phyloP scores from a whole-genome alignment of 1,284 basidiomycete species.

The Ganoderma resinaceum region DNA sequence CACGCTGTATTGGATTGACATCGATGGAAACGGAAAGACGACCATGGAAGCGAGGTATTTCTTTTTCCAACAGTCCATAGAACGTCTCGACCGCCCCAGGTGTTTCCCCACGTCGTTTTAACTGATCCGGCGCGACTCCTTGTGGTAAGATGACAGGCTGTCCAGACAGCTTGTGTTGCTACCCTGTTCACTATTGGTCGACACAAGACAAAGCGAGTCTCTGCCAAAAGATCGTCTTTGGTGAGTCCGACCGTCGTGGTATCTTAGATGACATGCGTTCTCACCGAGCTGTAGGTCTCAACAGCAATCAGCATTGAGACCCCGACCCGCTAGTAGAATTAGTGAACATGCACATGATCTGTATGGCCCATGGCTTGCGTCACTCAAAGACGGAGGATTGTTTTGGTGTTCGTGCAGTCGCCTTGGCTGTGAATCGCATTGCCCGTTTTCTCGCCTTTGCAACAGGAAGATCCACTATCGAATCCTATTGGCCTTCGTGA shows the following conservation, averaged over 20 bases:
- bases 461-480: neutral
- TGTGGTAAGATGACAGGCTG: neutral
- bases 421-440: neutral
- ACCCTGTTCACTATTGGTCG: neutral
- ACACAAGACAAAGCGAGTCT: neutral
- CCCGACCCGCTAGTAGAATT: neutral
- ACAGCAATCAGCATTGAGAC: neutral
- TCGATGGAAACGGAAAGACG: neutral
- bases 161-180: neutral
- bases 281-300: constrained; percentile 1
- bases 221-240: neutral
- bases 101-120: neutral
- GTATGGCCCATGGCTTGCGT: neutral
- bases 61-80: neutral
- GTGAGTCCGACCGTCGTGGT: constrained; percentile 12
- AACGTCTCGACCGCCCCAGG: neutral
- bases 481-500: neutral
- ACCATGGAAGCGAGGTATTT: neutral
- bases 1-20: neutral
- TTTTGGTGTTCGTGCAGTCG: constrained; percentile 9
- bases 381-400: neutral
- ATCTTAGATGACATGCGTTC: neutral
- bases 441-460: constrained; percentile 9
- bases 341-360: neutral
- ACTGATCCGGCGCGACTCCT: neutral